Evolutionary conservation across 805 yeast species (phyloP), one percentile per base, ranked within the genome.

Genomic region (Diddensiella caesifluorescens): DNA sequence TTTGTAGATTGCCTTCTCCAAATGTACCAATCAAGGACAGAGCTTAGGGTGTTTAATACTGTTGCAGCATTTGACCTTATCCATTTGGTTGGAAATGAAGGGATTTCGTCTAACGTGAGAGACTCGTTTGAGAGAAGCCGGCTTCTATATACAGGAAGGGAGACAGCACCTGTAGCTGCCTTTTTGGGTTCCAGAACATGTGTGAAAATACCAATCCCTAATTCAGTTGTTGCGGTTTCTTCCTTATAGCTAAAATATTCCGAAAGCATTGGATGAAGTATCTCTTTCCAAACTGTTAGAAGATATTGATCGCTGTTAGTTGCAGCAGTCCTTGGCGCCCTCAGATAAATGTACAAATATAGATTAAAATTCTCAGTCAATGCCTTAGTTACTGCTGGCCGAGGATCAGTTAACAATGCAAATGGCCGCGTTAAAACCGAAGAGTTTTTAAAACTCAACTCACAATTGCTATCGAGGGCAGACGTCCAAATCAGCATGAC

Each of bases 401-500:
- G 27, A 15, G 35, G 30, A 19, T 45, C 45, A 7, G 38, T 30
- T 5, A 49, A 22, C 5, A 45, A 38, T 16, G 30, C 27, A 27
- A 48, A 44, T 1, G 50, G 52, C 36, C 43, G 50, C 27, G 41
- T 18, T 4, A 50, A 38, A 36, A 48, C 31, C n/a, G 21, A 16
- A 6, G 42, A 19, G 4, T 39, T 38, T 16, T 32, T 36, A 9
- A 29, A 18, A 20, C 32, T 37, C 18, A 16, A 3, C 25, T 19
- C 36, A n/a, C 12, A 29, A 13, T 18, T 16, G 15, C 38, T 28
- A n/a, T 35, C 38, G n/a, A 38, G 30, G 9, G 28, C 23, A 5
- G 42, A 37, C 15, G 53, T 33, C 45, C 45, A 45, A 10, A 47
- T 49, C 22, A 38, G 42, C n/a, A 50, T 38, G 12, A 44, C 39